phyloP scores from a whole-genome alignment of 2,329 filamentous ascomycete genomes.

The Sclerotinia spermophila region DNA sequence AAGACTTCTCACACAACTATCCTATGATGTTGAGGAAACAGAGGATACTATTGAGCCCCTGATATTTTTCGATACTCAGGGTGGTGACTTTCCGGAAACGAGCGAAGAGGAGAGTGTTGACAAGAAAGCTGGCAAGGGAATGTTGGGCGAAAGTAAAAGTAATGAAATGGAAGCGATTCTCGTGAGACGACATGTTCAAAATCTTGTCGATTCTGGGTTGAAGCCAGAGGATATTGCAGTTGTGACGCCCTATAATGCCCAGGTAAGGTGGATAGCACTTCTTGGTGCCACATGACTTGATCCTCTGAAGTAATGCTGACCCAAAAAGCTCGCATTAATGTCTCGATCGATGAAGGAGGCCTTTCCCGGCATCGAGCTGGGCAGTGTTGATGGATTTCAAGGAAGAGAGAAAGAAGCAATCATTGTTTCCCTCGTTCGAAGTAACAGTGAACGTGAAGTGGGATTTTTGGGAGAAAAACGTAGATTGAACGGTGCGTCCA shows the following conservation, averaged over 20 bases:
- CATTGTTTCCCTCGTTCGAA: conserved; percentile 88
- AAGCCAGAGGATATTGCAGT: conserved; percentile 83
- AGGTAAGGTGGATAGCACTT: conserved; percentile 49
- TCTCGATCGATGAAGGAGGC: conserved; percentile 72
- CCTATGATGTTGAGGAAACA: conserved; percentile 71
- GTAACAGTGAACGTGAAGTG: conserved; percentile 81
- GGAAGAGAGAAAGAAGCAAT: conserved; percentile 96
- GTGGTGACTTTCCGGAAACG: conserved; percentile 84
- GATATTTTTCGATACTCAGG: conserved; percentile 94
- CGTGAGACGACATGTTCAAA: conserved; percentile 72
- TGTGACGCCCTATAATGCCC: conserved; percentile 94
- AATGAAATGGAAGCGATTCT: conserved; percentile 87
- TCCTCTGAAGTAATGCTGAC: background rate
- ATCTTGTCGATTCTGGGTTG: conserved; percentile 75
- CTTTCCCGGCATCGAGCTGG: conserved; percentile 85
- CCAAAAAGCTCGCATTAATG: conserved; percentile 65
- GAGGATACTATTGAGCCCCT: conserved; percentile 87
- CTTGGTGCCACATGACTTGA: background rate
- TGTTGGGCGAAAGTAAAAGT: conserved; percentile 74
- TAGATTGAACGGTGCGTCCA: conserved; percentile 76
- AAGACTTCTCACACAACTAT: conserved; percentile 71
- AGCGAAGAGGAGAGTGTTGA: conserved; percentile 65
- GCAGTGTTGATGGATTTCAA: conserved; percentile 95
- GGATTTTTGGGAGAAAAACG: conserved; percentile 92
- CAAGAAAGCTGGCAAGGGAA: conserved; percentile 46